A percentile compares a stretch with the other conserved stretches of the same genome.
Evolutionary conservation across 2,329 filamentous ascomycete genomes (phyloP).

Genomic region (Trichoderma arundinaceum): DNA sequence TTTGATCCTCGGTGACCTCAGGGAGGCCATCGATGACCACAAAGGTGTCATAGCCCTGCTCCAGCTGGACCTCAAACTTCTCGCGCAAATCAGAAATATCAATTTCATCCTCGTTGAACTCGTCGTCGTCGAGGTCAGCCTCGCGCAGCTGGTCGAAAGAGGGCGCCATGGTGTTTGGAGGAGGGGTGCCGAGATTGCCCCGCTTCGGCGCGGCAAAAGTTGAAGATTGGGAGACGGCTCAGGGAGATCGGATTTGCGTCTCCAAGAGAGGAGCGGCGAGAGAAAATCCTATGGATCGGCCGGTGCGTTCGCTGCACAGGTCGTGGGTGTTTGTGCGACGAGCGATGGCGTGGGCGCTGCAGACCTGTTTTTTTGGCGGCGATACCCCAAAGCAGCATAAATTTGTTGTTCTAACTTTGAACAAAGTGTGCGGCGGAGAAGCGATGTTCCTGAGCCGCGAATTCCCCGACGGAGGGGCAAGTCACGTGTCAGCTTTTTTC

Average conservation of each 20-base stretch:
- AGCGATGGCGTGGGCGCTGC: conserved; percentile 27
- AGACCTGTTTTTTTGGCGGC: conserved; percentile 26
- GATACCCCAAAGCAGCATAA: conserved; percentile 39
- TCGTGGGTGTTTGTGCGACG: conserved; percentile 28
- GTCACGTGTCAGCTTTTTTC: conserved; percentile 45
- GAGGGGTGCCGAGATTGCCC: conserved; percentile 42
- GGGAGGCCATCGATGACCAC: conserved; percentile 95
- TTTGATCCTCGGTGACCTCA: conserved; percentile 85
- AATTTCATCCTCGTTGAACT: conserved; percentile 90
- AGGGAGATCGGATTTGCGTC: conserved; percentile 1
- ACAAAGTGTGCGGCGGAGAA: conserved; percentile 52
- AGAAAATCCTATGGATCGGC: background rate
- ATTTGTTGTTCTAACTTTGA: conserved; percentile 48
- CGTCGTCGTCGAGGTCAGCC: conserved; percentile 83
- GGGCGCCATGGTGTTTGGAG: conserved; percentile 73
- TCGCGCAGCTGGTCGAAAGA: conserved; percentile 93
- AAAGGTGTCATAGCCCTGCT: conserved; percentile 95
- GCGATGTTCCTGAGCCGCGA: conserved; percentile 46
- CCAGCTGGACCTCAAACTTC: conserved; percentile 93
- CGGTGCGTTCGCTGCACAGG: conserved; percentile 13
- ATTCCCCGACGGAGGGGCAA: conserved; percentile 47
- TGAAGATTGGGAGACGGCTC: conserved; percentile 32
- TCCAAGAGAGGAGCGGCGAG: conserved; percentile 15
- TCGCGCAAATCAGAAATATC: conserved; percentile 93
- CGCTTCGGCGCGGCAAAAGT: conserved; percentile 40